Conservation (phyloP, 768 basidiomycete genomes). For the Hypholoma fasciculare region DNA sequence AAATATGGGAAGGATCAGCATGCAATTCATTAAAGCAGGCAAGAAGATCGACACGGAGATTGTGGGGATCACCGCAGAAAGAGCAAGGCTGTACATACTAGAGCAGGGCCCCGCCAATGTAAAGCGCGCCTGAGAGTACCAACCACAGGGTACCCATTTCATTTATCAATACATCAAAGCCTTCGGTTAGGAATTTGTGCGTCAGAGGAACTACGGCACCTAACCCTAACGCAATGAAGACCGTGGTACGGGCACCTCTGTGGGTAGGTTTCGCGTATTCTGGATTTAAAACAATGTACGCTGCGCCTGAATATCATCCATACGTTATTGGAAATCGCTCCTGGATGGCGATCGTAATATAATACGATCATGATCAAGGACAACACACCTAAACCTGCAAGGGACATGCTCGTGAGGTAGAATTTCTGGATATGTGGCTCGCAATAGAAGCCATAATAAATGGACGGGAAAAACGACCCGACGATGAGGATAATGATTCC, state of each 20-base stretch:
- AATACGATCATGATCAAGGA: conserved; percentile 22
- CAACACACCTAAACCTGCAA: conserved; percentile 59
- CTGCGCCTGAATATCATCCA: conserved; percentile 45
- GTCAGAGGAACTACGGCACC: conserved; percentile 67
- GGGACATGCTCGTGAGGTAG: conserved; percentile 52
- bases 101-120: conserved; percentile 76
- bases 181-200: conserved; percentile 64
- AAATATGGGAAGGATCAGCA: conserved; percentile 12
- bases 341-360: conserved; percentile 17
- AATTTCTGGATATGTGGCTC: conserved; percentile 50
- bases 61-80: conserved; percentile 21
- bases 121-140: conserved; percentile 65
- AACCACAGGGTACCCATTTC: conserved; percentile 77
- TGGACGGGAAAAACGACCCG: conserved; percentile 75
- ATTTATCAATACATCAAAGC: conserved; percentile 48
- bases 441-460: conserved; percentile 82
- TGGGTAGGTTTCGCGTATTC: conserved; percentile 76
- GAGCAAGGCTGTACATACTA: conserved; percentile 58
- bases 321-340: not conserved
- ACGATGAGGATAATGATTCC: conserved; percentile 80
- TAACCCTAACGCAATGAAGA: conserved; percentile 80
- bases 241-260: conserved; percentile 71
- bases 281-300: conserved; percentile 78
- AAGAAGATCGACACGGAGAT: conserved; percentile 19
- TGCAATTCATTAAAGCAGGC: conserved; percentile 10